Evolutionary conservation across 2,329 filamentous ascomycete species (phyloP), one percentile per base, ranked within the genome.

Genomic region (Pseudogymnoascus sp.): DNA sequence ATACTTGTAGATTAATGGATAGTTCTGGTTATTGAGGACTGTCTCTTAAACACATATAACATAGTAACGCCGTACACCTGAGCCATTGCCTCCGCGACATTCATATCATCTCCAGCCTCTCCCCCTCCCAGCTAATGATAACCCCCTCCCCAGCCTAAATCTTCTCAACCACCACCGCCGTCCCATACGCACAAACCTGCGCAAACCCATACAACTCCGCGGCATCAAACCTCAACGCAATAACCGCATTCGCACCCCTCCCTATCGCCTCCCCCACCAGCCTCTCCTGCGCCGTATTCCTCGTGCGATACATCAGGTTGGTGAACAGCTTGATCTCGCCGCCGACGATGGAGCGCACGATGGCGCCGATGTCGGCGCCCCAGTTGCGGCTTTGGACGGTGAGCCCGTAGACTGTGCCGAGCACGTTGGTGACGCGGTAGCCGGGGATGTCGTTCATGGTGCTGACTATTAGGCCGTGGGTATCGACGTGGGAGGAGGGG

Each of bases 371-470:
- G 40, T 78, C 77, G 2, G 83, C 82, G 4, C 79, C 83, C 71
- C 81, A 80, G 74, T 86, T 86, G 59, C 84, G 80, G 14, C 80
- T 81, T 8, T 81, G 81, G 5, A 84, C 81, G 0, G 80, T 82
- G 47, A 84, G 76, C 8, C 82, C 82, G 72, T 82, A 84, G 31
- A 84, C 80, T 6, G 82, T 79, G 62, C 84, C 84, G 5, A 87
- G 78, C 1, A 85, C 80, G 62, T 77, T 77, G 38, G 80, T 78
- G 59, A 86, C 76, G 66, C 79, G 81, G 73, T 86, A 86, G 6
- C 83, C 83, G 0, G 84, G 84, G 21, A 87, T 74, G 69, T 86
- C 83, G 73, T 82, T 84, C 83, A 85, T 86, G 62, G 84, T 86
- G 0, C 82, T 81, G 0, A 82, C 85, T 66, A 86, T 81, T 62